A percentile compares a stretch with the other conserved stretches of the same genome.
Evolutionary conservation across 2,329 filamentous ascomycete genomes (phyloP).

Genomic region (Aspergillus sp.): DNA sequence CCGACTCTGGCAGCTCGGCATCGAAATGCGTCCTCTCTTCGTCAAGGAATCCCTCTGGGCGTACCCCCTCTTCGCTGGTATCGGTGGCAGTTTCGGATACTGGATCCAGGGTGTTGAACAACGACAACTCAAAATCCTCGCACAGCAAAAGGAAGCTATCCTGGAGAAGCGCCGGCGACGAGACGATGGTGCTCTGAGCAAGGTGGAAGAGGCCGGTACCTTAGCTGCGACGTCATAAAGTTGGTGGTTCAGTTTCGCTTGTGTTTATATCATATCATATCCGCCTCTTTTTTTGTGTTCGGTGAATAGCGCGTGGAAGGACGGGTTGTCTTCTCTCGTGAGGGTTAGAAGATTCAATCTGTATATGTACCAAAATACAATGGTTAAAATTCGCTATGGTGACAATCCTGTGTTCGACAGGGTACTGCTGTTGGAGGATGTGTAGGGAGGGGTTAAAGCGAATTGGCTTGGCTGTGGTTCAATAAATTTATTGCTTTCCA

Average conservation of each 20-base stretch:
- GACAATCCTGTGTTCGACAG: background rate
- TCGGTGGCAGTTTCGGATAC: conserved; percentile 92
- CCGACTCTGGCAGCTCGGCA: conserved; percentile 94
- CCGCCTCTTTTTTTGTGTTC: conserved; percentile 1
- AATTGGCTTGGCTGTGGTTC: no score
- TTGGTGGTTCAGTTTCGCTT: conserved; percentile 2
- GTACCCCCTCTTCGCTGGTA: conserved; percentile 83
- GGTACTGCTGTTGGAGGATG: background rate
- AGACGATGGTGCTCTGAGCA: conserved; percentile 54
- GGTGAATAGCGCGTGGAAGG: background rate
- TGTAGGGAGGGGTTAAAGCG: background rate
- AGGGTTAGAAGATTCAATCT: background rate
- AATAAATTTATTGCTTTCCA: no score
- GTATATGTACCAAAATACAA: conserved; percentile 34
- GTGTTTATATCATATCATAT: conserved; percentile 10
- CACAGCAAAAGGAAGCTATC: conserved; percentile 74
- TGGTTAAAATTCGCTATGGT: conserved; percentile 18
- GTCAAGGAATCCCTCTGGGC: conserved; percentile 80
- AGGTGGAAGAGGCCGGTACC: conserved; percentile 34
- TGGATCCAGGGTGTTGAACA: conserved; percentile 91
- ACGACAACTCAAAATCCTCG: conserved; percentile 73
- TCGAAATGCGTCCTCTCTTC: conserved; percentile 97
- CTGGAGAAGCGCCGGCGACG: conserved; percentile 86
- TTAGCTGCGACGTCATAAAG: conserved; percentile 39
- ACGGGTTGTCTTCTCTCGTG: background rate